Conservation (phyloP, 2,329 filamentous ascomycete genomes). For the Diaporthe sp. region DNA sequence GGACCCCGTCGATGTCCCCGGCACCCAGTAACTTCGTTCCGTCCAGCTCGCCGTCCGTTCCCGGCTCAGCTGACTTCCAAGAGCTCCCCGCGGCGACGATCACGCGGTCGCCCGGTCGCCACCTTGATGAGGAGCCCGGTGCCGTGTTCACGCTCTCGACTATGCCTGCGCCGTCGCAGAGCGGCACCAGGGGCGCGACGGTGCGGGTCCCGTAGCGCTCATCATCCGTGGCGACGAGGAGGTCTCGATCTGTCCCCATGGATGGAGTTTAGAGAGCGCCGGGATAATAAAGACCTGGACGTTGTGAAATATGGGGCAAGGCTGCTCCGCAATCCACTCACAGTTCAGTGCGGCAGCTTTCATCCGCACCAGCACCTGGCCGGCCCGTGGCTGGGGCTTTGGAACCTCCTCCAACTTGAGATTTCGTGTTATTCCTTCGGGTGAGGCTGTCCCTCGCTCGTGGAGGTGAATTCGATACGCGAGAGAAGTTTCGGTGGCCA, state of each 20-base stretch:
- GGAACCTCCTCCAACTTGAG: constrained; percentile 2
- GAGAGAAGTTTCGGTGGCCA: constrained; percentile 1
- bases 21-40: neutral
- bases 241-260: neutral
- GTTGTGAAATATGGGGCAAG: neutral
- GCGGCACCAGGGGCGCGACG: neutral
- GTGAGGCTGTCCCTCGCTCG: neutral
- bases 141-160: constrained; percentile 3
- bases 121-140: neutral
- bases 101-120: constrained; percentile 1
- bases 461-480: constrained; percentile 18
- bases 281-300: neutral
- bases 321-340: neutral
- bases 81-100: neutral
- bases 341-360: constrained; percentile 22
- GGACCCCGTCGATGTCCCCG: constrained; percentile 4
- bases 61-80: constrained; percentile 1
- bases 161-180: constrained; percentile 2
- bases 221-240: constrained; percentile 14
- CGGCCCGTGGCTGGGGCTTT: neutral
- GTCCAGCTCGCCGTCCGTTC: constrained; percentile 1
- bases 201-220: neutral
- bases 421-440: neutral
- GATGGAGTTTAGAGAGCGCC: neutral
- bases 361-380: constrained; percentile 27